These are phyloP conservation scores for Haplosporangium gracile DNA, from an alignment of 192 early-diverging fungal genomes.

Conservation along the genomic window DNA sequence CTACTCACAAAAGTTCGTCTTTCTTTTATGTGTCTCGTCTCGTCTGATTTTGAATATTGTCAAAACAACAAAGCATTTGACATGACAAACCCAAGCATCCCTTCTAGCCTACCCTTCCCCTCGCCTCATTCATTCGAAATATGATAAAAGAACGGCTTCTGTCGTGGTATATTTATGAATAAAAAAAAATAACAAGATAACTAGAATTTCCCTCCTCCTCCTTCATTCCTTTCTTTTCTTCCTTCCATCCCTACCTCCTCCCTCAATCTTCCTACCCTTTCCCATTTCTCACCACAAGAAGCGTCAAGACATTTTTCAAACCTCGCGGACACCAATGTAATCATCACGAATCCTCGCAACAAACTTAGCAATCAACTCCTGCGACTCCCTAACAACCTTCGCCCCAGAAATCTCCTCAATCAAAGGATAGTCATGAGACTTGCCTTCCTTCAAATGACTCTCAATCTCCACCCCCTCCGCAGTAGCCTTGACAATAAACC, in stretches of 20 bases:
- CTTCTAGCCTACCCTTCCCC: background rate
- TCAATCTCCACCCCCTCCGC: slow-evolving; percentile 37
- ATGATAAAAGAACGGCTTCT: background rate
- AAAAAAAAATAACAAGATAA: background rate
- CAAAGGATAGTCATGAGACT: slow-evolving; percentile 38
- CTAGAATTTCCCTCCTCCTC: background rate
- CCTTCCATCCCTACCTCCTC: too few species aligned
- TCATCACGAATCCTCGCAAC: slow-evolving; percentile 20
- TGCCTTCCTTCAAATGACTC: slow-evolving; percentile 13
- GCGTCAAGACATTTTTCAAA: background rate
- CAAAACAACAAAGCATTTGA: background rate
- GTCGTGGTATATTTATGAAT: background rate
- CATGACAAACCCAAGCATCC: slow-evolving; percentile 5
- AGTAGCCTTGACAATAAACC: slow-evolving; percentile 37
- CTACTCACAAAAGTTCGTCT: too few species aligned
- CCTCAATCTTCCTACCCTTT: too few species aligned
- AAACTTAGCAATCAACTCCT: slow-evolving; percentile 31
- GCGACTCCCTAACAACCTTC: slow-evolving; percentile 19
- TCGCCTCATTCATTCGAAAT: background rate
- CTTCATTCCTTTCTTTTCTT: background rate
- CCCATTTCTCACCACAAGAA: background rate
- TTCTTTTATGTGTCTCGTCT: too few species aligned
- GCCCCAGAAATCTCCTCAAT: slow-evolving; percentile 33
- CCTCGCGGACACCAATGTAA: slow-evolving; percentile 18
- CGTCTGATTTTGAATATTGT: too few species aligned